Conservation (phyloP, 192 early-diverging fungal genomes). For the Backusella luteola region DNA sequence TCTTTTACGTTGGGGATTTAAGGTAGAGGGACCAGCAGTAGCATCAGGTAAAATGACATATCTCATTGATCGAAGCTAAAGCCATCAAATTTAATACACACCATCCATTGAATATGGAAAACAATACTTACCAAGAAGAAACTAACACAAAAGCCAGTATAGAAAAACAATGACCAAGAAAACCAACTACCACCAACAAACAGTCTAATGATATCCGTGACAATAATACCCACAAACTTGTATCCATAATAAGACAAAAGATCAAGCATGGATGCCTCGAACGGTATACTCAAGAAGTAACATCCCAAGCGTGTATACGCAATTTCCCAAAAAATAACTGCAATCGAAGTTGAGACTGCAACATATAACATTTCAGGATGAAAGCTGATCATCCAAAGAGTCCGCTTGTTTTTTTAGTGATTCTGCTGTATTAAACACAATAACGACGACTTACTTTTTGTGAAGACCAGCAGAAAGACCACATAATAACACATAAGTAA, state of each 20-base stretch:
- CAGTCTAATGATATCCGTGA: conserved; percentile 44
- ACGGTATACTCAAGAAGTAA: conserved; percentile 83
- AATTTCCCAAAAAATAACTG: conserved; percentile 80
- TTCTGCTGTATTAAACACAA: not conserved
- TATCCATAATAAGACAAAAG: conserved; percentile 89
- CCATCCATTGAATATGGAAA: not conserved
- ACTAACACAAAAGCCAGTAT: conserved; percentile 72
- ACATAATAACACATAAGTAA: conserved; percentile 85
- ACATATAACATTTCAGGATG: conserved; percentile 82
- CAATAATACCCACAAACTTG: conserved; percentile 86
- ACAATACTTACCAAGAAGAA: conserved; percentile 78
- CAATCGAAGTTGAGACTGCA: conserved; percentile 81
- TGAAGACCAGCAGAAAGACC: conserved; percentile 63
- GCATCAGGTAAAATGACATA: conserved; percentile 71
- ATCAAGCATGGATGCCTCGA: conserved; percentile 84
- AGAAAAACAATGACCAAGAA: conserved; percentile 69
- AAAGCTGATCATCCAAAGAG: conserved; percentile 51
- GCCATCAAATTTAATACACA: not conserved
- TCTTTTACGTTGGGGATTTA: conserved; percentile 68
- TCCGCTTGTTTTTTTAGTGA: not conserved
- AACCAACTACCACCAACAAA: conserved; percentile 51
- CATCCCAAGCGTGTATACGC: conserved; percentile 78
- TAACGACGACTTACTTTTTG: conserved; percentile 46
- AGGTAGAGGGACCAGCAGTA: conserved; percentile 57
- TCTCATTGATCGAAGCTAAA: conserved; percentile 69